phyloP scores from a whole-genome alignment of 2,329 filamentous ascomycete species.

The Colletotrichum sp. region DNA sequence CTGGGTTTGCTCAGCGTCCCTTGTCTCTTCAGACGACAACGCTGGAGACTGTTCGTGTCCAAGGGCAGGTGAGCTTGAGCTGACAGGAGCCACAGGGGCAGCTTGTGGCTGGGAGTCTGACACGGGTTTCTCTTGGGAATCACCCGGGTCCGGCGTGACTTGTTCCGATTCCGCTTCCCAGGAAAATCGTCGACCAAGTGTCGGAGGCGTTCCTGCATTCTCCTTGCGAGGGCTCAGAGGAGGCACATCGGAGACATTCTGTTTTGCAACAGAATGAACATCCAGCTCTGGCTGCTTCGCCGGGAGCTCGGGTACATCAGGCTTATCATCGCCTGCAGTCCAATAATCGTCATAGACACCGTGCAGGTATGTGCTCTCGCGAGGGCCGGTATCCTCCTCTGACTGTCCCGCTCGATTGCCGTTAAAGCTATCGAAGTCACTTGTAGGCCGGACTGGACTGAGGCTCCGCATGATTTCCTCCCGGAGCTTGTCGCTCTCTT shows the following conservation, averaged over 20 bases:
- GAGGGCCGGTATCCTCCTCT: slow-evolving; percentile 12
- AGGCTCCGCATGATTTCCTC: slow-evolving; percentile 79
- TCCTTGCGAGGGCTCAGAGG: slow-evolving; percentile 23
- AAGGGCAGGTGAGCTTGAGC: not conserved
- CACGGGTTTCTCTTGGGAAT: not conserved
- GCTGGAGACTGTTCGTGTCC: not conserved
- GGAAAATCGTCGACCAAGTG: slow-evolving; percentile 39
- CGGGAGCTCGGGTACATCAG: not conserved
- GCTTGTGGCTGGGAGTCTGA: not conserved
- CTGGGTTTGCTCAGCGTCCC: not conserved
- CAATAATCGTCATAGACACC: slow-evolving; percentile 74
- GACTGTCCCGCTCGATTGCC: not conserved
- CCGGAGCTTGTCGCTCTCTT: slow-evolving; percentile 73
- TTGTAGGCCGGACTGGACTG: slow-evolving; percentile 48
- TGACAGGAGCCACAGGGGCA: not conserved
- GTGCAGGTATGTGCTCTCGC: slow-evolving; percentile 69
- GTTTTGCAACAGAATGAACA: not conserved
- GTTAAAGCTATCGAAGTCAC: slow-evolving; percentile 10
- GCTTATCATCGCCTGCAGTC: slow-evolving; percentile 52
- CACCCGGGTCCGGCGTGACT: not conserved
- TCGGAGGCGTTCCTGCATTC: not conserved
- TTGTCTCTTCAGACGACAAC: not conserved
- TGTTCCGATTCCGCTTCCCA: slow-evolving; percentile 42
- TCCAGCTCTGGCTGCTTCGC: not conserved
- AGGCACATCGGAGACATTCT: not conserved